Percentiles rank a stretch among this genome's conserved stretches.
phyloP scores from a whole-genome alignment of 148 eudicot genomes.

The Diospyros lotus region DNA sequence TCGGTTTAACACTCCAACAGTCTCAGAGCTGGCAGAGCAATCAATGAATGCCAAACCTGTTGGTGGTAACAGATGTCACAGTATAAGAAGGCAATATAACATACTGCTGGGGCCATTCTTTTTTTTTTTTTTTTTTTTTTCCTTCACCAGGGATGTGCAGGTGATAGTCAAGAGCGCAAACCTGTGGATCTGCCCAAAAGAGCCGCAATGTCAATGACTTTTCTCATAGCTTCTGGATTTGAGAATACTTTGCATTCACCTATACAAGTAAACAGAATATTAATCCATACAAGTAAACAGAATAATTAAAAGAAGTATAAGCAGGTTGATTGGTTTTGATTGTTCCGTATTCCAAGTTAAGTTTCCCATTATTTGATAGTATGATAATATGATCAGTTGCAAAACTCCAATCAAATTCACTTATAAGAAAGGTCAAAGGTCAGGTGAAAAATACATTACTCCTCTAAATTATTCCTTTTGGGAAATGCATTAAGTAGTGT shows the following conservation, averaged over 20 bases:
- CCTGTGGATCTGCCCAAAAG: constrained; percentile 61
- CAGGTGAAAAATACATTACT: not conserved
- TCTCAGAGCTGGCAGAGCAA: constrained; percentile 94
- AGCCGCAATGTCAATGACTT: constrained; percentile 57
- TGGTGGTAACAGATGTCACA: not conserved
- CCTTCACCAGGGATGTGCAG: not conserved
- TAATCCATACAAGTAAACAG: not conserved
- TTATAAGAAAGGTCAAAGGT: not conserved
- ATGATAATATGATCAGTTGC: not conserved
- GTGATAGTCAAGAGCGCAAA: constrained; percentile 14
- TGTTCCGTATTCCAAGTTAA: not conserved
- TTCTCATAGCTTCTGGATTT: constrained; percentile 38
- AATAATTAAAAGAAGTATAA: not conserved
- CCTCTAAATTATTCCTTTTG: not conserved
- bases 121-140: not conserved
- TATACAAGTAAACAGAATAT: constrained; percentile 19
- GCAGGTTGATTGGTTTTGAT: not conserved
- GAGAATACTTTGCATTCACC: constrained; percentile 51
- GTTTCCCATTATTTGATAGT: not conserved
- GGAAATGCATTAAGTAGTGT: not conserved
- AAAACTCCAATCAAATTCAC: not conserved
- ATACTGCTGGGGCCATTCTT: not conserved
- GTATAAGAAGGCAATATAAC: not conserved
- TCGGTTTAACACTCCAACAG: constrained; percentile 49
- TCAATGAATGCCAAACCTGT: constrained; percentile 79